phyloP scores from a whole-genome alignment of 352 stramenopile genomes.

The Globisporangium perplexum region DNA sequence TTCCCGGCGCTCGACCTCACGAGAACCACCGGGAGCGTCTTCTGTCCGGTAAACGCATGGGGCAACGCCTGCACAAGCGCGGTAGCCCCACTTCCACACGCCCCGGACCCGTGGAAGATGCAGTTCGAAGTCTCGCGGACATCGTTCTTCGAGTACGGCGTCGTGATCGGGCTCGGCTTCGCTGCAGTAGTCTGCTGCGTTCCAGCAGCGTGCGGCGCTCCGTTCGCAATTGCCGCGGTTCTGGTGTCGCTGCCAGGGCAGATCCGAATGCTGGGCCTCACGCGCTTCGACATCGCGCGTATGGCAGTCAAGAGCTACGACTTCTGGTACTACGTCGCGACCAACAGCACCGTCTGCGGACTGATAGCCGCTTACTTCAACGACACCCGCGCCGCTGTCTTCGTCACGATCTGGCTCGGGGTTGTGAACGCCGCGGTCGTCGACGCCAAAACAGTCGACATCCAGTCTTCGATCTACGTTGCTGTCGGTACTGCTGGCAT shows the following conservation, averaged over 20 bases:
- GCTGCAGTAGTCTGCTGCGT: neutral
- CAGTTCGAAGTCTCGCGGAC: neutral
- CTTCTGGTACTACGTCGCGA: slow-evolving; percentile 17
- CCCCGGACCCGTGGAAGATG: neutral
- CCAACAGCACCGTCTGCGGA: slow-evolving; percentile 8
- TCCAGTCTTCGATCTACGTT: neutral
- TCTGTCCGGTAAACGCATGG: neutral
- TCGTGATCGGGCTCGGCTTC: neutral
- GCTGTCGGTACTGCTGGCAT: neutral
- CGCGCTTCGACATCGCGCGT: slow-evolving; percentile 15
- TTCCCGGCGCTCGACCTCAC: slow-evolving; percentile 9
- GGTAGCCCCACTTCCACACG: neutral
- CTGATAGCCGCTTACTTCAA: slow-evolving; percentile 11
- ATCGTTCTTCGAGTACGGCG: neutral
- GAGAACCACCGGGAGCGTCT: slow-evolving; percentile 5
- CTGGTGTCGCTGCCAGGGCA: slow-evolving; percentile 1
- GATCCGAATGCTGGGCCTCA: neutral
- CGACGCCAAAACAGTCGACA: slow-evolving; percentile 13
- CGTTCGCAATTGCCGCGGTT: neutral
- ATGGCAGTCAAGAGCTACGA: slow-evolving; percentile 15
- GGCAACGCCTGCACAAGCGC: neutral
- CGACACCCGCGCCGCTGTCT: slow-evolving; percentile 6
- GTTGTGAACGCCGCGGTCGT: slow-evolving; percentile 9
- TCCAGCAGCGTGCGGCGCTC: neutral
- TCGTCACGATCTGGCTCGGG: slow-evolving; percentile 6